phyloP scores from a whole-genome alignment of 106 monocot genomes.

The Dendrobium chrysotoxum region DNA sequence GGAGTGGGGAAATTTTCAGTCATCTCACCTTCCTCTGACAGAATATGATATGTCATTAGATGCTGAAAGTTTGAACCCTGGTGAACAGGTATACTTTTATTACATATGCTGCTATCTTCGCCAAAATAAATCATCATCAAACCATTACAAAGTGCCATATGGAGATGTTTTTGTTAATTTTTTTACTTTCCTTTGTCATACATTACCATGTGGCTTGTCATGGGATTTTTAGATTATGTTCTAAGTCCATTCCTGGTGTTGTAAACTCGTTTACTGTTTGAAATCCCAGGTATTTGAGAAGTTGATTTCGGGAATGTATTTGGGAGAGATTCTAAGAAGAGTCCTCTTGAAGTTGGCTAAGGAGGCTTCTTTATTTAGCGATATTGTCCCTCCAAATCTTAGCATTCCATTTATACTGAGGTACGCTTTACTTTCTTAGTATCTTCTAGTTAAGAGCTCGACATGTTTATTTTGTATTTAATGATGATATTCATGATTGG shows the following conservation, averaged over 20 bases:
- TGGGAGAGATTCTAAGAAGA: conserved; percentile 45
- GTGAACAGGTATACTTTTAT: conserved; percentile 25
- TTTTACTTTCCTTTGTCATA: neutral
- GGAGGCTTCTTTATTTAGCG: conserved; percentile 32
- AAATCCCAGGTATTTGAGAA: conserved; percentile 30
- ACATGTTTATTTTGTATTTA: neutral
- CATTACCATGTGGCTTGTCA: neutral
- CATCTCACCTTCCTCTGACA: conserved; percentile 40
- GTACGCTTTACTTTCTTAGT: conserved; percentile 16
- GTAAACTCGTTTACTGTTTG: neutral
- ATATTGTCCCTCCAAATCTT: conserved; percentile 28
- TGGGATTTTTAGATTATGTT: neutral
- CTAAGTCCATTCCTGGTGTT: neutral
- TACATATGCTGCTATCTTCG: neutral
- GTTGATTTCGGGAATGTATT: conserved; percentile 34
- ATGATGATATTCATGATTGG: neutral
- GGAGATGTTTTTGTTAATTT: neutral
- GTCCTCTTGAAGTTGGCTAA: conserved; percentile 30
- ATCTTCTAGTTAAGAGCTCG: neutral
- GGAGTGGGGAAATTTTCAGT: conserved; percentile 52
- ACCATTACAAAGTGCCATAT: neutral
- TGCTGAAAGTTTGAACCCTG: conserved; percentile 42
- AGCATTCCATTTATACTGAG: conserved; percentile 19
- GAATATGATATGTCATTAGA: conserved; percentile 38
- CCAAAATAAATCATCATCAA: neutral